phyloP scores from a whole-genome alignment of 495 filamentous ascomycete genomes.

The Haplographium delicatum region DNA sequence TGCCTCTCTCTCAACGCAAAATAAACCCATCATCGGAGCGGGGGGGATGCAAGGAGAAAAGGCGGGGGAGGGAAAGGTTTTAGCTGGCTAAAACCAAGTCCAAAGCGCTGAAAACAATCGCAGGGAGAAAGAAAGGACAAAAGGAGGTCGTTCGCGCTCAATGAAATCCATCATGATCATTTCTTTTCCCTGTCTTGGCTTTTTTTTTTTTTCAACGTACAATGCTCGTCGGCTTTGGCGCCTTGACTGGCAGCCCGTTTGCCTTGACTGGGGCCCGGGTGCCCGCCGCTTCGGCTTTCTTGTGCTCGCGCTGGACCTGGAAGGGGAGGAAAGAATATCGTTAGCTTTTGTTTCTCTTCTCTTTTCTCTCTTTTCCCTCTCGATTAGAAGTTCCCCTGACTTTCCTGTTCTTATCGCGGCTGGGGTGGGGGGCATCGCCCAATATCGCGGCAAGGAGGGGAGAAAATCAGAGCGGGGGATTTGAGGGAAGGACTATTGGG shows the following conservation, averaged over 20 bases:
- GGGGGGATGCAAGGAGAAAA: too few relatives aligned
- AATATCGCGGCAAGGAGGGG: not conserved
- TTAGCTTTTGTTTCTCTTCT: too few relatives aligned
- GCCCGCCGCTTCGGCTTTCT: conserved; percentile 35
- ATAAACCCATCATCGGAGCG: too few relatives aligned
- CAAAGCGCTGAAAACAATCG: too few relatives aligned
- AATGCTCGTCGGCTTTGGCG: conserved; percentile 33
- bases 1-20: not conserved
- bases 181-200: not conserved
- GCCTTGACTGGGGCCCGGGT: conserved; percentile 34
- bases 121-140: too few relatives aligned
- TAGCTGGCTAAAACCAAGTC: too few relatives aligned
- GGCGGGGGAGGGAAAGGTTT: too few relatives aligned
- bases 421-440: not conserved
- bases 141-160: too few relatives aligned
- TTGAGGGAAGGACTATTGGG: not conserved
- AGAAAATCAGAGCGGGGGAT: not conserved
- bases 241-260: conserved; percentile 36
- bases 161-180: too few relatives aligned
- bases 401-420: not conserved
- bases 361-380: too few relatives aligned
- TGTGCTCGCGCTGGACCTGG: conserved; percentile 35
- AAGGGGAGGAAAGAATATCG: too few relatives aligned
- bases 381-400: not conserved
- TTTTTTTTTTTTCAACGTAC: conserved; percentile 18